phyloP scores from a whole-genome alignment of 2,329 filamentous ascomycete species.

The Aspergillus vadensis region DNA sequence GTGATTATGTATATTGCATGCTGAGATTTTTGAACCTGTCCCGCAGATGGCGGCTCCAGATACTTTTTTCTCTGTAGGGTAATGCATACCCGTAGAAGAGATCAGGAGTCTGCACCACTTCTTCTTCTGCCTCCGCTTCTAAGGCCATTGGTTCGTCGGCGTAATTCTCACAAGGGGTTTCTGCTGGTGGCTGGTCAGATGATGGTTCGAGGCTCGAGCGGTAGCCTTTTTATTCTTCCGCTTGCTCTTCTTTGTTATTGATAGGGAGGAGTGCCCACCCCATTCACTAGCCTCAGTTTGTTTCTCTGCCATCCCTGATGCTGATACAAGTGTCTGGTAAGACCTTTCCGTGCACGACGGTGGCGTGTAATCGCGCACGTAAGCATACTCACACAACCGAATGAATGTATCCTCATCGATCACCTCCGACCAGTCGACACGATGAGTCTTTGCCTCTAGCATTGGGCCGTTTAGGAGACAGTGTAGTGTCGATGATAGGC shows the following conservation, averaged over 20 bases:
- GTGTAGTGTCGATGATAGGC: conserved; percentile 11
- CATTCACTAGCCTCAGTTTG: too few relatives aligned
- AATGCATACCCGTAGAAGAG: neutral
- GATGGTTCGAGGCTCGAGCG: too few relatives aligned
- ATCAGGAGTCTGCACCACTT: neutral
- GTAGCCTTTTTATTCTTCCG: too few relatives aligned
- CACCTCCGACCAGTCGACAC: conserved; percentile 31
- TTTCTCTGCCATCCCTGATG: too few relatives aligned
- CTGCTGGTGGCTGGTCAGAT: neutral
- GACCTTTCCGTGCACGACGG: conserved; percentile 8
- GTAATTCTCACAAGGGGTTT: neutral
- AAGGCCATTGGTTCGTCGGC: neutral
- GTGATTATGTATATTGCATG: neutral
- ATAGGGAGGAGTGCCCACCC: too few relatives aligned
- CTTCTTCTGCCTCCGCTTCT: conserved; percentile 6
- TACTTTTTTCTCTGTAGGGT: conserved; percentile 12
- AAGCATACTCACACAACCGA: conserved; percentile 41
- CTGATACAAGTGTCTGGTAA: neutral
- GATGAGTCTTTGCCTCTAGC: conserved; percentile 11
- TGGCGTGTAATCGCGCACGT: conserved; percentile 38
- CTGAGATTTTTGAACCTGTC: conserved; percentile 2
- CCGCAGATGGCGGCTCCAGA: conserved; percentile 12
- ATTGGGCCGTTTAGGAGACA: conserved; percentile 14
- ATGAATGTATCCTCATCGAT: conserved; percentile 40
- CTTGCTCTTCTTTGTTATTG: neutral